Conservation (phyloP, 2,329 filamentous ascomycete genomes). For the Botryosphaeria dothidea region DNA sequence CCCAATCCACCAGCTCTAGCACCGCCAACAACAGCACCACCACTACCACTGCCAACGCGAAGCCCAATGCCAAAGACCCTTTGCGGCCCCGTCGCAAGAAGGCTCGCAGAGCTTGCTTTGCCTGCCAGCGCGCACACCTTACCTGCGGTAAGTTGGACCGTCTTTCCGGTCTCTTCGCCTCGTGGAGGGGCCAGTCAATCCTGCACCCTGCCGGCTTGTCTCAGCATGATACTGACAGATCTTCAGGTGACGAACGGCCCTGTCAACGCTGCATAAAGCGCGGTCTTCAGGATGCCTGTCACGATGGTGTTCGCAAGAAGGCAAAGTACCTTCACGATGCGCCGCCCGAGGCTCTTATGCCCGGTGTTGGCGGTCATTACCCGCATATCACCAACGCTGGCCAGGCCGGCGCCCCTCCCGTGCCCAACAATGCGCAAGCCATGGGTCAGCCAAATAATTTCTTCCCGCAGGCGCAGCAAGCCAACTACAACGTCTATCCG, state of each 20-base stretch:
- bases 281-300: slow-evolving; percentile 84
- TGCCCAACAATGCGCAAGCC: slow-evolving; percentile 23
- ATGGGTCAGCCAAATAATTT: slow-evolving; percentile 42
- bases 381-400: slow-evolving; percentile 42
- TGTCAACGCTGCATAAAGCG: slow-evolving; percentile 94
- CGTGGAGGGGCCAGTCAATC: slow-evolving; percentile 17
- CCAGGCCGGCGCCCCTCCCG: slow-evolving; percentile 27
- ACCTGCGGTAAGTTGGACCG: slow-evolving; percentile 81
- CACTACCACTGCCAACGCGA: slow-evolving; percentile 31
- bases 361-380: slow-evolving; percentile 76
- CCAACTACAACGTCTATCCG: slow-evolving; percentile 42
- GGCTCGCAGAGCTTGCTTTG: slow-evolving; percentile 91
- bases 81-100: slow-evolving; percentile 90
- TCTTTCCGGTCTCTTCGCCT: slow-evolving; percentile 21
- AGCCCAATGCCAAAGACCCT: slow-evolving; percentile 76
- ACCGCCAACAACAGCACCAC: slow-evolving; percentile 30
- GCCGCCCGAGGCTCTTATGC: slow-evolving; percentile 81
- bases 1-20: slow-evolving; percentile 26
- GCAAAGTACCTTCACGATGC: slow-evolving; percentile 98
- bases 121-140: slow-evolving; percentile 94
- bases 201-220: slow-evolving; percentile 12
- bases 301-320: slow-evolving; percentile 97
- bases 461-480: slow-evolving; percentile 42
- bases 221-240: slow-evolving; percentile 32
- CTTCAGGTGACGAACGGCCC: slow-evolving; percentile 85